Evolutionary conservation across 2,329 filamentous ascomycete genomes (phyloP).

Genomic region (Leptographium galeiforme): DNA sequence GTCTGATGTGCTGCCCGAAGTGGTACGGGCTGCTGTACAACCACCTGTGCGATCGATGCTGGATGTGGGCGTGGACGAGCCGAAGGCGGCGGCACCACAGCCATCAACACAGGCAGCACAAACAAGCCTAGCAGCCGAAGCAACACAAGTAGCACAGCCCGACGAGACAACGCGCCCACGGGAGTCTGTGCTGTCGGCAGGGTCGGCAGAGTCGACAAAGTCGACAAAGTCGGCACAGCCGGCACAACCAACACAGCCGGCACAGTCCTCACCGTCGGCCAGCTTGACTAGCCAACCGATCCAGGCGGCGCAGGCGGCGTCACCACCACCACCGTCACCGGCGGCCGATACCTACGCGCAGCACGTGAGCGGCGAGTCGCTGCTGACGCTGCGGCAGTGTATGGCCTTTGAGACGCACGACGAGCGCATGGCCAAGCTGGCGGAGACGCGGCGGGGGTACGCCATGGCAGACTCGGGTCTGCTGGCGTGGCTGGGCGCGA

Average conservation of each 20-base stretch:
- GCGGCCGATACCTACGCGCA: neutral
- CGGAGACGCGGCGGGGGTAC: conserved; percentile 58
- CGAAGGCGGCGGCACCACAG: neutral
- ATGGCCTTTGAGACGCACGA: conserved; percentile 49
- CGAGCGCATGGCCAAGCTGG: conserved; percentile 62
- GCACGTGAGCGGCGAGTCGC: conserved; percentile 15
- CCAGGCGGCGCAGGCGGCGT: neutral
- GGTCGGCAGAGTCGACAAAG: neutral
- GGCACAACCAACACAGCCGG: neutral
- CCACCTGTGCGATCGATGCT: conserved; percentile 10
- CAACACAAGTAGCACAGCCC: neutral
- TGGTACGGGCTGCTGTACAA: neutral
- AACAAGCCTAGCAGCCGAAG: neutral
- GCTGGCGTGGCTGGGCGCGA: conserved; percentile 37
- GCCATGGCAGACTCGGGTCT: conserved; percentile 63
- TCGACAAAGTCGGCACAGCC: neutral
- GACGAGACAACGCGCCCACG: neutral
- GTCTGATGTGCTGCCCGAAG: neutral
- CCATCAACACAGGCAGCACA: neutral
- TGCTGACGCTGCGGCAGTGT: conserved; percentile 44
- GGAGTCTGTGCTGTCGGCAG: neutral
- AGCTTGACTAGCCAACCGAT: neutral
- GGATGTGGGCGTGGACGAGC: conserved; percentile 5
- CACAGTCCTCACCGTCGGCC: too few species aligned
- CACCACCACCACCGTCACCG: neutral